Base-by-base conservation (phyloP, 257 asterid genomes). In the Ocimum tenuiflorum region DNA sequence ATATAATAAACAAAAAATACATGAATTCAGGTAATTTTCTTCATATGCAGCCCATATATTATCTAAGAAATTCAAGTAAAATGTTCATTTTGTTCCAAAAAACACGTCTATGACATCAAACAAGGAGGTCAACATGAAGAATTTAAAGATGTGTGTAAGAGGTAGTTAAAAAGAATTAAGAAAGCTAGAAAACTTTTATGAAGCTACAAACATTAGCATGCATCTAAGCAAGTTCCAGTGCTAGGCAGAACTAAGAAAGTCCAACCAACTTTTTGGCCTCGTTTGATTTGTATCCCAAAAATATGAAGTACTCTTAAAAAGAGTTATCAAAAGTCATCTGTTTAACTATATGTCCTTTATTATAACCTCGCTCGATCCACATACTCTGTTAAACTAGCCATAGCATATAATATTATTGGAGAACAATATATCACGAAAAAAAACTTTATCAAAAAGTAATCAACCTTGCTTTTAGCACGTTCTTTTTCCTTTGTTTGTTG, bases 401-500 rank as follows among this genome's bases (percentile, higher is more conserved):
- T 23, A 22, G 12, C 15, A 29, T 15, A 29, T 54, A 54, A 29
- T 3, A 54, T n/a, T 61, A 58, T 8, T 19, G 39, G n/a, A n/a
- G n/a, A 27, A 38, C 17, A 7, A 2, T 0, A 17, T 19, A 13
- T n/a, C 39, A 19, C n/a, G 22, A 54, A 49, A 46, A 63, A 42
- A 47, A 2, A 33, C 11, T 14, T 1, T 3, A 63, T 65, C 10
- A 46, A 68, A 22, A 59, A 54, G 29, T 46, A 69, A 46, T 57
- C 22, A 14, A 79, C 91, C 90, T 85, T 85, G 75, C 60, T 80
- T 73, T 85, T 90, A 61, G 81, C 60, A 39, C 87, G 85, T 35
- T 79, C 80, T 62, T 82, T 91, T 54, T 84, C 99, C 90, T 76
- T 86, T 47, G 80, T 2, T 47, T 81, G 83, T 63, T 78, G 82